A percentile compares a stretch with the other conserved stretches of the same genome.
These are phyloP conservation scores for Aspergillus diversus DNA, from an alignment of 495 filamentous ascomycete genomes.

Conservation along the genomic window DNA sequence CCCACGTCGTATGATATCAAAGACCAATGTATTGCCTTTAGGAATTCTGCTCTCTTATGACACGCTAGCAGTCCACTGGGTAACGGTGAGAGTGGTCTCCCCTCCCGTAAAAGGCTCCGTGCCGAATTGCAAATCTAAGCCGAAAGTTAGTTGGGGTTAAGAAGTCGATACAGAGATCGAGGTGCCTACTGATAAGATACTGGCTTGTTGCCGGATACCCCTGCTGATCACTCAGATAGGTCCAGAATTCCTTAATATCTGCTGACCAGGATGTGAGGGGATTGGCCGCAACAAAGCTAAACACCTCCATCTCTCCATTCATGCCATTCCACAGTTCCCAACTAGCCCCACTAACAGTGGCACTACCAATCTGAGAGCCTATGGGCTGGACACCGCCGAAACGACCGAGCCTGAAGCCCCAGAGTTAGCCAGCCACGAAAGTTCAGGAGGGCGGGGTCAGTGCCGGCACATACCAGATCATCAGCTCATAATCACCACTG, in stretches of 20 bases:
- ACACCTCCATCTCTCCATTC: conserved; percentile 45
- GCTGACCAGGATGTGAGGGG: conserved; percentile 36
- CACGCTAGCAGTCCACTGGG: conserved; percentile 25
- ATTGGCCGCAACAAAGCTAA: conserved; percentile 46
- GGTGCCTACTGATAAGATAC: conserved; percentile 49
- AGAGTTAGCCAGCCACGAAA: neutral
- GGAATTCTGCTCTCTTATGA: too few species aligned
- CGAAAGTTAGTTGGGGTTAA: neutral
- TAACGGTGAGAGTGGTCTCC: conserved; percentile 24
- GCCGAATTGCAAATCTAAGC: conserved; percentile 45
- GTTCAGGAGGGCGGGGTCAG: neutral
- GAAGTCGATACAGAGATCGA: neutral
- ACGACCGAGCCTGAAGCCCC: conserved; percentile 34
- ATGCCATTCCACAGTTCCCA: conserved; percentile 45
- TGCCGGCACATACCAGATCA: conserved; percentile 47
- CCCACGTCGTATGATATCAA: too few species aligned
- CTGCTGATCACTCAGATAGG: conserved; percentile 40
- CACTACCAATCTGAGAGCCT: conserved; percentile 34
- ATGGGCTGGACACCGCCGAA: conserved; percentile 46
- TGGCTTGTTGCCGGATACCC: conserved; percentile 42
- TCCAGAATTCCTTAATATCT: conserved; percentile 50
- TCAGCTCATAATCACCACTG: conserved; percentile 52
- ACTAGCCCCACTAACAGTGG: conserved; percentile 33
- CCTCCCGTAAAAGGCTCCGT: conserved; percentile 50
- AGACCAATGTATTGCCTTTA: too few species aligned